phyloP scores from a whole-genome alignment of 805 yeast species.

The Yamadazyma sp. region DNA sequence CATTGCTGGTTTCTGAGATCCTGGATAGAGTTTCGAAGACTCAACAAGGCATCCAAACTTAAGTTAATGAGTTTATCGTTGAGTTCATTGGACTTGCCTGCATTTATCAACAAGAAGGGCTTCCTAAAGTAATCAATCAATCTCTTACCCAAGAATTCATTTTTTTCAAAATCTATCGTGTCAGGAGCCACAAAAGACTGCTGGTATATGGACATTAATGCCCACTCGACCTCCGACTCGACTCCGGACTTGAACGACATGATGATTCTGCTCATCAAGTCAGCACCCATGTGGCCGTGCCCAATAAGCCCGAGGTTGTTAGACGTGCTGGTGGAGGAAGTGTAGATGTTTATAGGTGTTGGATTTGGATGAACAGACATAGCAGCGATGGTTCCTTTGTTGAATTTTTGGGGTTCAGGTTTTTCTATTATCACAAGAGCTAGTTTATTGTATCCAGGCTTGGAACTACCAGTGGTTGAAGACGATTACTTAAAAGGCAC shows the following conservation, averaged over 20 bases:
- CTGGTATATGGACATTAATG: constrained; percentile 53
- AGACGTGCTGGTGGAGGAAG: constrained; percentile 5
- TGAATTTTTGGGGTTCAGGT: no score
- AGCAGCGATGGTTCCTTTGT: no score
- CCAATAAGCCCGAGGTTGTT: constrained; percentile 20
- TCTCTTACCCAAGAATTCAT: constrained; percentile 44
- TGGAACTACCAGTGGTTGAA: no score
- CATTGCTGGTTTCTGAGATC: constrained; percentile 81
- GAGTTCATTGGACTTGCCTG: constrained; percentile 17
- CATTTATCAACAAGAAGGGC: constrained; percentile 29
- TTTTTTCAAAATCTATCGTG: constrained; percentile 45
- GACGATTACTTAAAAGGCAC: no score
- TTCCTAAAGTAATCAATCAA: constrained; percentile 35
- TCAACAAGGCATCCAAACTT: constrained; percentile 53
- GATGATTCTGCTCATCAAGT: constrained; percentile 61
- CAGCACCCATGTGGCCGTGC: constrained; percentile 52
- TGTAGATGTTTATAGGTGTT: constrained; percentile 10
- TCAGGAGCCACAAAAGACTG: constrained; percentile 53
- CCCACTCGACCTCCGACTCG: constrained; percentile 69
- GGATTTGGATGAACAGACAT: constrained; percentile 7
- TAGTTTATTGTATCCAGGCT: no score
- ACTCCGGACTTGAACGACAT: constrained; percentile 69
- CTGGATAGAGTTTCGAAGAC: constrained; percentile 79
- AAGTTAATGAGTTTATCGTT: constrained; percentile 22
- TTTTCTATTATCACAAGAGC: no score